These are phyloP conservation scores for Castanea sativa DNA, from an alignment of 306 rosid genomes.

Conservation along the genomic window DNA sequence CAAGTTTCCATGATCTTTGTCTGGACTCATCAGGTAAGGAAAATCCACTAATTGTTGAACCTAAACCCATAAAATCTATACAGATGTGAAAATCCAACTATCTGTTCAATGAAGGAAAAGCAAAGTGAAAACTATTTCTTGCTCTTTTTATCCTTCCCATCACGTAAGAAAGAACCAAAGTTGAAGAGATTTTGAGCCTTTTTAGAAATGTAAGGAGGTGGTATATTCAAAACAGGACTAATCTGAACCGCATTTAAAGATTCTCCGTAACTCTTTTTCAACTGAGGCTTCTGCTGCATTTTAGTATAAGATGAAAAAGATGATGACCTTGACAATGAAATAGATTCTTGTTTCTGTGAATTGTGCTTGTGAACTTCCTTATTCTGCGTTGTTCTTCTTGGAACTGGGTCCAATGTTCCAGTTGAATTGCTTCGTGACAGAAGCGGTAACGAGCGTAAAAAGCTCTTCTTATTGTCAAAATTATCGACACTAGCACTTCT, in stretches of 20 bases:
- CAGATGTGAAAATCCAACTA: background rate
- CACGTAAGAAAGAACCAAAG: constrained; percentile 62
- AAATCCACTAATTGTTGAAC: constrained; percentile 4
- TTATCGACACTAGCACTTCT: constrained; percentile 77
- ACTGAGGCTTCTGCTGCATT: constrained; percentile 44
- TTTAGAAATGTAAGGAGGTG: constrained; percentile 74
- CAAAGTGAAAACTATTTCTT: constrained; percentile 46
- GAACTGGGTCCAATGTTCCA: constrained; percentile 51
- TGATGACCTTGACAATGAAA: constrained; percentile 32
- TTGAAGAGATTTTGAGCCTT: constrained; percentile 66
- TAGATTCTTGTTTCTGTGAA: constrained; percentile 36
- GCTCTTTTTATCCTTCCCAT: constrained; percentile 56
- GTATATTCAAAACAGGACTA: constrained; percentile 71
- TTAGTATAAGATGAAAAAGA: constrained; percentile 32
- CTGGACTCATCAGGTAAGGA: constrained; percentile 10
- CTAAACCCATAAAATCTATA: constrained; percentile 14
- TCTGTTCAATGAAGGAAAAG: background rate
- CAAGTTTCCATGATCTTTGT: background rate
- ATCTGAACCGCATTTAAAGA: constrained; percentile 50
- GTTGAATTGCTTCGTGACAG: constrained; percentile 79
- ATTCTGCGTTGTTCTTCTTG: constrained; percentile 39
- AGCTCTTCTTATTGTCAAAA: constrained; percentile 49
- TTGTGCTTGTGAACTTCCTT: constrained; percentile 24
- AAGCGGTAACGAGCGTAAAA: constrained; percentile 49
- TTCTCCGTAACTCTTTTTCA: constrained; percentile 63